phyloP scores from a whole-genome alignment of 2,329 filamentous ascomycete species.

The Didymella glomerata region DNA sequence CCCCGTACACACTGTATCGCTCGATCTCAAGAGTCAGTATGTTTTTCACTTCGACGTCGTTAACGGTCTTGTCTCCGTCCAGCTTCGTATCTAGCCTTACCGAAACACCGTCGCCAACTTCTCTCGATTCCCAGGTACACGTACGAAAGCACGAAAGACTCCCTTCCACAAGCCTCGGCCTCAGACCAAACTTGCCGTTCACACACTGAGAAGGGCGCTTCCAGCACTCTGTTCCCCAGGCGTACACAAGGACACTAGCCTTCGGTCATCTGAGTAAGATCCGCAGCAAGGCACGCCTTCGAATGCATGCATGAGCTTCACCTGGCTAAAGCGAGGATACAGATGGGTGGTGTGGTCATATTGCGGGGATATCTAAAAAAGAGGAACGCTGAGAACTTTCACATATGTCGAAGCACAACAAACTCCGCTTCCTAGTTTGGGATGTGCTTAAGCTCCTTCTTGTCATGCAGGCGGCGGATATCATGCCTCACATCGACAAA shows the following conservation, averaged over 20 bases:
- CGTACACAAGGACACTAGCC: not conserved
- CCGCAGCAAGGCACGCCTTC: not conserved
- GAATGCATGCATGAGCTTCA: not conserved
- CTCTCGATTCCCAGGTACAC: not conserved
- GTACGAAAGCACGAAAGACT: not conserved
- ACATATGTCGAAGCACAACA: not conserved
- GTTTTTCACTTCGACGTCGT: not conserved
- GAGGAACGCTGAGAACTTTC: not conserved
- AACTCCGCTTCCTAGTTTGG: not conserved
- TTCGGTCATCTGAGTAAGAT: not conserved
- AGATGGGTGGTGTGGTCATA: not conserved
- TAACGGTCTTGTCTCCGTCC: not conserved
- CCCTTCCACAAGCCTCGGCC: not conserved
- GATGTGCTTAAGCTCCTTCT: conserved; percentile 14
- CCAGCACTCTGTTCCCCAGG: not conserved
- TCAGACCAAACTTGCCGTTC: not conserved
- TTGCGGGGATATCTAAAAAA: conserved; percentile 4
- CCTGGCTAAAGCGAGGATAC: not conserved
- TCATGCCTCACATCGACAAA: conserved; percentile 20
- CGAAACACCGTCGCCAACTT: not conserved
- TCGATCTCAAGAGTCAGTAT: not conserved
- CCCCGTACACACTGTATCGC: not conserved
- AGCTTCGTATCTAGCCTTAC: not conserved
- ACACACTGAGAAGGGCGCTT: not conserved
- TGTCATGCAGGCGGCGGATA: conserved; percentile 10